Conservation (phyloP, 768 basidiomycete genomes). For the Boletus bicolor region DNA sequence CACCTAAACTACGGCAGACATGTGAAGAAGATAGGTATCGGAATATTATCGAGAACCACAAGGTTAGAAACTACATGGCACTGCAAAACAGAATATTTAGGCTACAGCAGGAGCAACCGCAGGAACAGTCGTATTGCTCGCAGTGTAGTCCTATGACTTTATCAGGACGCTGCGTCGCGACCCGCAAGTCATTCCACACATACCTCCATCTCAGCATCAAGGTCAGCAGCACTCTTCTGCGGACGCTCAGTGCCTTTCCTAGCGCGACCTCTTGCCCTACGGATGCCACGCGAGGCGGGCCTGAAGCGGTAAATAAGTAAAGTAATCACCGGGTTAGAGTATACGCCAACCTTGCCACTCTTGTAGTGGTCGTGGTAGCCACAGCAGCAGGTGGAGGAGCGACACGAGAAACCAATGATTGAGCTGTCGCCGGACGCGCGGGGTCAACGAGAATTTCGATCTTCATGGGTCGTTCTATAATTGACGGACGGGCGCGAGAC, state of each 20-base stretch:
- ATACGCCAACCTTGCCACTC: conserved; percentile 36
- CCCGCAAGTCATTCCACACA: conserved; percentile 14
- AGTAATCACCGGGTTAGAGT: not conserved
- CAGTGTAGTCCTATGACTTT: conserved; percentile 61
- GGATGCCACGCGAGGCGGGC: conserved; percentile 40
- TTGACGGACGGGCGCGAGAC: conserved; percentile 33
- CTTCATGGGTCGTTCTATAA: conserved; percentile 94
- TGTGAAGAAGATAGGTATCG: conserved; percentile 18
- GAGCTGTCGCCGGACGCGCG: conserved; percentile 54
- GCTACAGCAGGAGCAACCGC: conserved; percentile 45
- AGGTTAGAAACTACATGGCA: conserved; percentile 2
- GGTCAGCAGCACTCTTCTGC: conserved; percentile 79
- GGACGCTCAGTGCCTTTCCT: conserved; percentile 57
- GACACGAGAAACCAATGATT: conserved; percentile 78
- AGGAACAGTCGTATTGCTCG: conserved; percentile 44
- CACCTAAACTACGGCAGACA: conserved; percentile 21
- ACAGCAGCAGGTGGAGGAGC: conserved; percentile 56
- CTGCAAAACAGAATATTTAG: conserved; percentile 8
- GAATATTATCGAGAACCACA: conserved; percentile 16
- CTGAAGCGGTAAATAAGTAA: conserved; percentile 19
- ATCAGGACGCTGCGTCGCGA: not conserved
- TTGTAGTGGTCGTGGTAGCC: conserved; percentile 18
- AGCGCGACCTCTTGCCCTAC: conserved; percentile 43
- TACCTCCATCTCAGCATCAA: conserved; percentile 99
- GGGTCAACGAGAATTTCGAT: conserved; percentile 97